phyloP scores from a whole-genome alignment of 345 rosid species.

The Eucalyptus curtisii region DNA sequence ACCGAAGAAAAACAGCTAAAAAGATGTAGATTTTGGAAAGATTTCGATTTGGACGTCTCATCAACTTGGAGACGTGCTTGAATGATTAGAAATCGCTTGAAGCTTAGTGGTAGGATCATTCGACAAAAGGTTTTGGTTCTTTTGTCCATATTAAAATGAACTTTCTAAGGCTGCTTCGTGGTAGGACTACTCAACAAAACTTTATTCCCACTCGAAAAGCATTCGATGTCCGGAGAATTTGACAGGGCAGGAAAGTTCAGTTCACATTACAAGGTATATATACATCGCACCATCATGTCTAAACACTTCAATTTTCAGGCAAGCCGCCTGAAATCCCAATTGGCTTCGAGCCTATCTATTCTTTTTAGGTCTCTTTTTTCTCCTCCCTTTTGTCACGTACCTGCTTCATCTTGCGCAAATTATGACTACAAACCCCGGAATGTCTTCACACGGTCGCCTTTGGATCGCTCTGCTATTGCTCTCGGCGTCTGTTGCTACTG shows the following conservation, averaged over 20 bases:
- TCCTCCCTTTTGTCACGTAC: background rate
- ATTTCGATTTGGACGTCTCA: background rate
- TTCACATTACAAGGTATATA: background rate
- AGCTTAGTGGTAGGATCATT: background rate
- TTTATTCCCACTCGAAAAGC: background rate
- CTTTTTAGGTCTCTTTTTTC: too few species aligned
- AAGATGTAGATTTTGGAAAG: background rate
- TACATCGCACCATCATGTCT: background rate
- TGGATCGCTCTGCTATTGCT: background rate
- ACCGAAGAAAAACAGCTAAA: too few species aligned
- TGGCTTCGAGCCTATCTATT: accelerated
- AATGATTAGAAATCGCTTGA: background rate
- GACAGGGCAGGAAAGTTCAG: background rate
- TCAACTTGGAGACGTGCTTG: background rate
- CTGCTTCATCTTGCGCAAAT: background rate
- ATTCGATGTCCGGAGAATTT: background rate
- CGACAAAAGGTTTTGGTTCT: background rate
- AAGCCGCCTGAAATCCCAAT: background rate
- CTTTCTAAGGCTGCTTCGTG: background rate
- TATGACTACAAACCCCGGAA: background rate
- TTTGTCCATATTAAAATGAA: background rate
- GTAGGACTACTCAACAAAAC: background rate
- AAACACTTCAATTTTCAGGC: background rate
- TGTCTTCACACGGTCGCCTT: background rate
- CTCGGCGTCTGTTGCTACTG: background rate